A percentile compares a stretch with the other conserved stretches of the same genome.
These are phyloP conservation scores for Psilocybe azurescens DNA, from an alignment of 768 basidiomycete genomes.

Conservation along the genomic window DNA sequence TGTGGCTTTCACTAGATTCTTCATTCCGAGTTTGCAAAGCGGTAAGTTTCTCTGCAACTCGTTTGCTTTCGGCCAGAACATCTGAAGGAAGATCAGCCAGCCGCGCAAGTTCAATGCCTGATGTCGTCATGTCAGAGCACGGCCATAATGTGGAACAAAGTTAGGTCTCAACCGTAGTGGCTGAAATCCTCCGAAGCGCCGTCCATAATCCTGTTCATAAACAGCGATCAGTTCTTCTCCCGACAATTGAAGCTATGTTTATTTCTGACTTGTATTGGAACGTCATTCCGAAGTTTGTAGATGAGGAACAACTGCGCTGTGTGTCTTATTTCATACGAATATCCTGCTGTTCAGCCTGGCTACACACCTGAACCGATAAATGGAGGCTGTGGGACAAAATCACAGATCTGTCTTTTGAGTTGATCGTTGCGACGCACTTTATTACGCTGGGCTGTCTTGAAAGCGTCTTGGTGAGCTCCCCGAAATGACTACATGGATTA, in stretches of 20 bases:
- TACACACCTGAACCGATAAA: slow-evolving; percentile 57
- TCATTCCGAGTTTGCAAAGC: slow-evolving; percentile 61
- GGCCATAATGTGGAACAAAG: background rate
- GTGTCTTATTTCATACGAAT: background rate
- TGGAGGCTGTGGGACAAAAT: slow-evolving; percentile 63
- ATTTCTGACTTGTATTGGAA: slow-evolving; percentile 76
- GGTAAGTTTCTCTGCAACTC: slow-evolving; percentile 63
- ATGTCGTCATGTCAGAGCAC: background rate
- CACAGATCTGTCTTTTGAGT: background rate
- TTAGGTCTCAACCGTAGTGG: slow-evolving; percentile 72
- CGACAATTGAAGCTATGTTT: background rate
- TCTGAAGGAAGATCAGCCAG: slow-evolving; percentile 84
- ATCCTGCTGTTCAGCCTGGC: background rate
- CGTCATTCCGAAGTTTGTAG: slow-evolving; percentile 65
- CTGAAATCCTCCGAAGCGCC: slow-evolving; percentile 63
- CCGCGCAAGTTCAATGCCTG: slow-evolving; percentile 88
- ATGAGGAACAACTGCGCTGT: slow-evolving; percentile 60
- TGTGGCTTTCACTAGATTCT: slow-evolving; percentile 65
- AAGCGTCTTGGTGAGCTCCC: slow-evolving; percentile 79
- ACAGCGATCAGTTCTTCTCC: background rate
- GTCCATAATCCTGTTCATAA: slow-evolving; percentile 60
- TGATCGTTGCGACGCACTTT: slow-evolving; percentile 54
- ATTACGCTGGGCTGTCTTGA: slow-evolving; percentile 79
- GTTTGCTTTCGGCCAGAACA: slow-evolving; percentile 65
- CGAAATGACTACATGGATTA: slow-evolving; percentile 64